Evolutionary conservation across 352 stramenopile genomes (phyloP).

Genomic region (Phytophthora capsici): DNA sequence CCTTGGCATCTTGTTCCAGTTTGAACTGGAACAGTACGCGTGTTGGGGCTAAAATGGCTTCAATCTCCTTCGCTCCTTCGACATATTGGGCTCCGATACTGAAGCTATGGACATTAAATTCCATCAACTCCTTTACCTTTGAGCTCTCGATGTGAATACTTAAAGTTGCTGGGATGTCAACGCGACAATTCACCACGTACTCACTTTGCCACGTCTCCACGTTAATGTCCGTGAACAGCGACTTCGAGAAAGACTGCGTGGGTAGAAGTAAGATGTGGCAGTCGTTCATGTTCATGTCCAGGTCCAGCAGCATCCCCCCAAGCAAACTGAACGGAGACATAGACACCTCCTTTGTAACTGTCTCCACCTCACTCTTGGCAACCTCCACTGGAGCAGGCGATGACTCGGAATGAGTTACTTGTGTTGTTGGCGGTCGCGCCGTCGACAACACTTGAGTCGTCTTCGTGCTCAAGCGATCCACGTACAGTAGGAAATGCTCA

Average conservation of each 20-base stretch:
- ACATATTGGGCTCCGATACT: constrained; percentile 62
- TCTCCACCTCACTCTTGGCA: constrained; percentile 44
- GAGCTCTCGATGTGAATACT: constrained; percentile 54
- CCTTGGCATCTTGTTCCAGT: constrained; percentile 52
- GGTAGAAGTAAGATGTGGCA: constrained; percentile 61
- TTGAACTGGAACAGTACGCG: constrained; percentile 54
- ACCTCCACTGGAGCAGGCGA: constrained; percentile 30
- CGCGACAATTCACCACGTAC: constrained; percentile 56
- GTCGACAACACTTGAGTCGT: constrained; percentile 58
- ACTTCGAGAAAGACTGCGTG: constrained; percentile 55
- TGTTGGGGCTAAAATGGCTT: constrained; percentile 57
- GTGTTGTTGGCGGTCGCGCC: constrained; percentile 40
- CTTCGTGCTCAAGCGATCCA: constrained; percentile 63
- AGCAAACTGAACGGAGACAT: constrained; percentile 74
- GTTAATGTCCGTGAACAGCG: constrained; percentile 63
- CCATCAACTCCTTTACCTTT: constrained; percentile 51
- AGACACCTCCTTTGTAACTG: constrained; percentile 44
- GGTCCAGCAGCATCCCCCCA: constrained; percentile 55
- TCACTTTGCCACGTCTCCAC: constrained; percentile 49
- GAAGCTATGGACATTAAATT: constrained; percentile 57
- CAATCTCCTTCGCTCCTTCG: constrained; percentile 43
- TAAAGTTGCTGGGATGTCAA: constrained; percentile 58
- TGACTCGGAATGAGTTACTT: constrained; percentile 37
- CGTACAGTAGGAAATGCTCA: constrained; percentile 70
- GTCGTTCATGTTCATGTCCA: constrained; percentile 61